Evolutionary conservation across 805 yeast genomes (phyloP).

Genomic region (Clavispora santaluciae): DNA sequence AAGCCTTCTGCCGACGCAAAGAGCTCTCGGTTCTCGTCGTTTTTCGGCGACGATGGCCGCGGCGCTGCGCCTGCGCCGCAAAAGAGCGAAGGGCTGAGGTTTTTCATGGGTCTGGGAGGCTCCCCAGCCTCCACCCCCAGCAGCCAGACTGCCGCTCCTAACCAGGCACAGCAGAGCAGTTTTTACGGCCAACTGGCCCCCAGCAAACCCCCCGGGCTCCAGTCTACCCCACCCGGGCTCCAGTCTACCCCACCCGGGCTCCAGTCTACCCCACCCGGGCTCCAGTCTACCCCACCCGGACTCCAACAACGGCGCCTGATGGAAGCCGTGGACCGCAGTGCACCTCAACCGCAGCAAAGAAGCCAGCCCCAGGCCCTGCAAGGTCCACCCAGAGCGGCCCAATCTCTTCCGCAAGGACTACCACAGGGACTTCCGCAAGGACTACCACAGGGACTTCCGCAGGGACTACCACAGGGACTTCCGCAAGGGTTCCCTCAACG

Average conservation of each 20-base stretch:
- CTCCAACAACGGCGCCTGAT: no score
- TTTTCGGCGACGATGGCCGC: slow-evolving; percentile 15
- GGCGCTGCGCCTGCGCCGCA: neutral
- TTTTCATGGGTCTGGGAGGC: neutral
- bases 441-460: neutral
- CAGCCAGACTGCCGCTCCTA: neutral
- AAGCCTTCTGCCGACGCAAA: slow-evolving; percentile 17
- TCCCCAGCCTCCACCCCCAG: neutral
- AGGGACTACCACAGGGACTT: neutral
- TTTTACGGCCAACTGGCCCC: neutral
- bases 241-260: neutral
- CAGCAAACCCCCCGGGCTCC: neutral
- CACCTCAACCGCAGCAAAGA: no score
- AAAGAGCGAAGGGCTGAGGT: neutral
- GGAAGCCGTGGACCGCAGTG: no score
- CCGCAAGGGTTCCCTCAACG: neutral
- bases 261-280: neutral
- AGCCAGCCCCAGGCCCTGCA: no score
- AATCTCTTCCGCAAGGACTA: no score
- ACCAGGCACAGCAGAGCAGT: neutral
- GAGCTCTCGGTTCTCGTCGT: slow-evolving; percentile 36
- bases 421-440: no score
- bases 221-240: neutral
- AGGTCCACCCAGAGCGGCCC: no score
- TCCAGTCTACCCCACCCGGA: neutral